phyloP scores from a whole-genome alignment of 2,329 filamentous ascomycete genomes.

The Grosmannia clavigera region DNA sequence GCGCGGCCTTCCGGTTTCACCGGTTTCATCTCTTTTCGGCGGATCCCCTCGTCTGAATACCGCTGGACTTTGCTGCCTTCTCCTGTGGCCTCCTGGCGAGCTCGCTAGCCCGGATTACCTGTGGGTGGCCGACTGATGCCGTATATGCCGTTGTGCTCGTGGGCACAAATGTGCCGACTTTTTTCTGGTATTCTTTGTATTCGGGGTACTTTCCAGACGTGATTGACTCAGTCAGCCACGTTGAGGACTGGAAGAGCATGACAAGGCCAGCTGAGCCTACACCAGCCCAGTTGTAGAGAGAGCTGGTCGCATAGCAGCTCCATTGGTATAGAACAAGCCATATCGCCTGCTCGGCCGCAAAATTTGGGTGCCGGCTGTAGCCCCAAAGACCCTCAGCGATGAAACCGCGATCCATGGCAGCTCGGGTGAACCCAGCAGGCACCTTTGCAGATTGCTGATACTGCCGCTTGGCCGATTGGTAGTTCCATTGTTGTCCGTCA shows the following conservation, averaged over 20 bases:
- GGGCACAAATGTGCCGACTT: constrained; percentile 76
- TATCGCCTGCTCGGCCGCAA: constrained; percentile 79
- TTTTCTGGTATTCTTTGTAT: constrained; percentile 71
- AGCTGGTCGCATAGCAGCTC: constrained; percentile 63
- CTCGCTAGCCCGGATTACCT: constrained; percentile 38
- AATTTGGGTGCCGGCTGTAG: constrained; percentile 88
- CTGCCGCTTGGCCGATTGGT: constrained; percentile 64
- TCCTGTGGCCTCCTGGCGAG: constrained; percentile 31
- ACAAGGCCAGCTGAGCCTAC: constrained; percentile 59
- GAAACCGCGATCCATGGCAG: constrained; percentile 84
- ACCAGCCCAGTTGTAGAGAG: constrained; percentile 66
- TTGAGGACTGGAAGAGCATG: constrained; percentile 78
- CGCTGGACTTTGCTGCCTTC: constrained; percentile 19
- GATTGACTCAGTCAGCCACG: constrained; percentile 74
- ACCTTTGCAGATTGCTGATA: constrained; percentile 66
- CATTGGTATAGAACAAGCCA: constrained; percentile 86
- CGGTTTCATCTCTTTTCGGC: not conserved
- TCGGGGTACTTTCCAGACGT: constrained; percentile 75
- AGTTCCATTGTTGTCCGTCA: constrained; percentile 89
- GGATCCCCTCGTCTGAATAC: constrained; percentile 3
- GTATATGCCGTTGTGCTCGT: constrained; percentile 31
- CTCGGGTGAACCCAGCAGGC: constrained; percentile 49
- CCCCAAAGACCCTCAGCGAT: constrained; percentile 73
- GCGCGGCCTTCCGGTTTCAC: not conserved
- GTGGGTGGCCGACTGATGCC: constrained; percentile 18